Base-by-base conservation (phyloP, 2,329 filamentous ascomycete species). In the Phyllosticta capitalensis region DNA sequence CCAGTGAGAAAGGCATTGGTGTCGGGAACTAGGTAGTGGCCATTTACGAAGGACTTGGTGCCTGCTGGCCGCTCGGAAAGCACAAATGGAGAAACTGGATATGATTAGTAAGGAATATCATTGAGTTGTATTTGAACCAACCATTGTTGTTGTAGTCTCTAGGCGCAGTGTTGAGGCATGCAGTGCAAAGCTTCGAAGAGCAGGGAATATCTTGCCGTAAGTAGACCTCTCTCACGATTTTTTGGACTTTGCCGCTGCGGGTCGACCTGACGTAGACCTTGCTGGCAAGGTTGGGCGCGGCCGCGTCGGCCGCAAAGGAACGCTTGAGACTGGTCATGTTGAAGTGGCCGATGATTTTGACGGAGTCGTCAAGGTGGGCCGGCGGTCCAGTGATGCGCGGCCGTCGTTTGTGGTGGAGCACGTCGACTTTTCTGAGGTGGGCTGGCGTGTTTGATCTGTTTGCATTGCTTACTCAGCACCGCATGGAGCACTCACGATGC, bases 181-280 rank as follows among this genome's bases (percentile, higher is more conserved):
- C 76, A 63, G 82, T 81, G 78, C 94, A 99, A 52, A 99, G 79
- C 73, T 87, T 88, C 24, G 92, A 97, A 33, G 92, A 96, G 78
- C 94, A 99, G 55, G 94, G 92, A 69, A 99, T 97, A 73, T 99
- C 94, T 76, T 92, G 89, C 73, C 94, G 85, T 63, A 99, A 81
- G 75, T 99, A 99, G 64, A 97, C 82, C 78, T 99, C 94, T 68
- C 92, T 86, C 65, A 99, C 94, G 69, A 99, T 95, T 81, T 99
- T 99, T 75, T 97, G 94, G 62, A 97, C 92, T 78, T 96, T 96
- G 74, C 94, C 94, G 74, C 86, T 94, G 75, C 90, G 92, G 54
- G 92, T 95, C 24, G 94, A 96, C 62, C 94, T 84, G 64, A 99
- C 89, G 71, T 95, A 99, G 67, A 95, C 85, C 77, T 97, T 99